Evolutionary conservation across 2,329 filamentous ascomycete genomes (phyloP), one percentile per base, ranked within the genome.

Genomic region (Paecilomyces sp.): DNA sequence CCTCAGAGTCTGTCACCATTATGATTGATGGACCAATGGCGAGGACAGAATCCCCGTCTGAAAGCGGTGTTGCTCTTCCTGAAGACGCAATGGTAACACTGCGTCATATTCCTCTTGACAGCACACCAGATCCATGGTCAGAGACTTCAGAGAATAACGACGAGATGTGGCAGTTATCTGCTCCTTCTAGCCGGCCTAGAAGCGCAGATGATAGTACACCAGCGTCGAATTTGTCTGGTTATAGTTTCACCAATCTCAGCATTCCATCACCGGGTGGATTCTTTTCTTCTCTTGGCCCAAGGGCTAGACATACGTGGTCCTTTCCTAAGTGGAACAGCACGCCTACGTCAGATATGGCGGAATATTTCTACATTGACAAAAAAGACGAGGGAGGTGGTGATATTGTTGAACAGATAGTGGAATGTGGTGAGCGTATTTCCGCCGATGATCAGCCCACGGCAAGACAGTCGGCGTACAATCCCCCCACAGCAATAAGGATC

Each of bases 221-320:
- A 9, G 77, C 81, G 8, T 84, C 85, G 52, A 81, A 80, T 60
- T 75, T 81, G 59, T 88, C 87, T 13, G 80, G 87, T 13, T 87
- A 88, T 59, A 89, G 88, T 47, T 82, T 97, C 63, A 92, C 90
- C 22, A 87, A 85, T 61, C 83, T 97, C 22, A 92, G 92, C 28
- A 92, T 97, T 34, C 93, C 92, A 5, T 97, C 93, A 0, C 93
- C 93, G 0, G 89, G 91, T 28, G 91, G 89, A 0, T 97, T 97
- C 80, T 97, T 97, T 75, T 90, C 90, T 1, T 91, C 89, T 0
- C 83, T 97, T 30, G 90, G 89, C 41, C 85, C 88, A 3, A 84
- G 85, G 57, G 86, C 88, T 41, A 86, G 92, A 57, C 86, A 88
- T 68, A 94, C 92, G 12, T 97, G 93, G 93, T 86, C 91, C 68